Evolutionary conservation across 2,329 filamentous ascomycete genomes (phyloP).

Genomic region (Tympanopsis confertula): DNA sequence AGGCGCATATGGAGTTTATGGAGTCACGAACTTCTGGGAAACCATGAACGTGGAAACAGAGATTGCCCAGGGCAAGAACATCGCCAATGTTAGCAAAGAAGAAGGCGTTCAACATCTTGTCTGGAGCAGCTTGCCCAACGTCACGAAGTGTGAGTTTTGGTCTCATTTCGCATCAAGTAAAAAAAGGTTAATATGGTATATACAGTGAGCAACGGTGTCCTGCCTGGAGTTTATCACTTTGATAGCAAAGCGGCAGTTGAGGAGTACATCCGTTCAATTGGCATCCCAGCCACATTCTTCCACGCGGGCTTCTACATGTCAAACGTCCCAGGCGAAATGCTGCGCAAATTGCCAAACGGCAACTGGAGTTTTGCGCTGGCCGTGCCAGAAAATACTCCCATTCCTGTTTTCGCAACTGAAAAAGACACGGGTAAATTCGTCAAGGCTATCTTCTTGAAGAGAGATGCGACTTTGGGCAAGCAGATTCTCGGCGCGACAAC

Average conservation of each 20-base stretch:
- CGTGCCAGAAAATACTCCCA: conserved; percentile 14
- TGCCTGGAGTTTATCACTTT: conserved; percentile 34
- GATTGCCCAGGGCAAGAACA: conserved; percentile 31
- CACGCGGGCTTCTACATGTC: conserved; percentile 42
- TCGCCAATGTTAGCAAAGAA: conserved; percentile 31
- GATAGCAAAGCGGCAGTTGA: conserved; percentile 45
- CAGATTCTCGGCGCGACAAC: conserved; percentile 27
- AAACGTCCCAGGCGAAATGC: conserved; percentile 24
- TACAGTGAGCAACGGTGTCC: conserved; percentile 24
- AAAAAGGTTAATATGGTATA: conserved; percentile 2
- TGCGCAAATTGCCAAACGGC: conserved; percentile 16
- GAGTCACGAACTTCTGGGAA: conserved; percentile 40
- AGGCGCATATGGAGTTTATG: conserved; percentile 35
- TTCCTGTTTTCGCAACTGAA: conserved; percentile 23
- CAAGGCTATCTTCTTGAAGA: conserved; percentile 19
- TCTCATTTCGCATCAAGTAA: background rate
- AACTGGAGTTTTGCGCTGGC: conserved; percentile 15
- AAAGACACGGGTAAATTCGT: conserved; percentile 29
- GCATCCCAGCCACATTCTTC: conserved; percentile 38
- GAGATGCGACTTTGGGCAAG: conserved; percentile 19
- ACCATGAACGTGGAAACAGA: conserved; percentile 24
- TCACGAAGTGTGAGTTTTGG: conserved; percentile 21
- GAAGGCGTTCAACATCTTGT: conserved; percentile 31
- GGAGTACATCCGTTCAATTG: conserved; percentile 34
- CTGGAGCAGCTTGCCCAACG: conserved; percentile 29